These are phyloP conservation scores for Pleochaeta shiraiana DNA, from an alignment of 2,329 filamentous ascomycete species.

Conservation along the genomic window DNA sequence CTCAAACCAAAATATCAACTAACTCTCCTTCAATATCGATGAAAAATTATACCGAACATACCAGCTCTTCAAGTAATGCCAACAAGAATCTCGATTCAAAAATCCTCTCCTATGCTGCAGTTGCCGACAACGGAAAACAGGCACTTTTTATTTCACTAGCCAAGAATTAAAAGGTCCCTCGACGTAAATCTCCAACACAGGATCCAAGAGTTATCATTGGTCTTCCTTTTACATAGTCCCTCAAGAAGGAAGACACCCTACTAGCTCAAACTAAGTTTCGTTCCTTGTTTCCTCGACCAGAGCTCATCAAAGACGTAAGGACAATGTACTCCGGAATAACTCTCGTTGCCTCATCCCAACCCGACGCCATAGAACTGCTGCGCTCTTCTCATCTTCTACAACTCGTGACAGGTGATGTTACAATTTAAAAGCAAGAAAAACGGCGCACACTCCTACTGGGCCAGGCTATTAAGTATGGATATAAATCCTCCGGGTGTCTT, in stretches of 20 bases:
- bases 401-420: neutral
- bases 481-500: neutral
- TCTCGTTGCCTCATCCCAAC: neutral
- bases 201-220: neutral
- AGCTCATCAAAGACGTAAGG: neutral
- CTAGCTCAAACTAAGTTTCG: neutral
- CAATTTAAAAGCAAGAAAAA: neutral
- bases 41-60: neutral
- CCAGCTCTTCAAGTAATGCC: neutral
- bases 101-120: neutral
- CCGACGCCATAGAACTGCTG: neutral
- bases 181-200: neutral
- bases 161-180: no score
- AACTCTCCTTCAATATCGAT: no score
- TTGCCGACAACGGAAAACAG: neutral
- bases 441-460: neutral
- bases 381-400: neutral
- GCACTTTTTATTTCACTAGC: neutral
- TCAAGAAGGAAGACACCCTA: neutral
- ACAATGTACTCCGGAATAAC: neutral
- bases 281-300: neutral
- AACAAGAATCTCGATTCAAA: neutral
- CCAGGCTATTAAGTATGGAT: neutral
- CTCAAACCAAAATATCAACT: no score
- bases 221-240: neutral